Evolutionary conservation across 805 yeast genomes (phyloP), one percentile per base, ranked within the genome.

Genomic region (Starmerella sirachaensis): DNA sequence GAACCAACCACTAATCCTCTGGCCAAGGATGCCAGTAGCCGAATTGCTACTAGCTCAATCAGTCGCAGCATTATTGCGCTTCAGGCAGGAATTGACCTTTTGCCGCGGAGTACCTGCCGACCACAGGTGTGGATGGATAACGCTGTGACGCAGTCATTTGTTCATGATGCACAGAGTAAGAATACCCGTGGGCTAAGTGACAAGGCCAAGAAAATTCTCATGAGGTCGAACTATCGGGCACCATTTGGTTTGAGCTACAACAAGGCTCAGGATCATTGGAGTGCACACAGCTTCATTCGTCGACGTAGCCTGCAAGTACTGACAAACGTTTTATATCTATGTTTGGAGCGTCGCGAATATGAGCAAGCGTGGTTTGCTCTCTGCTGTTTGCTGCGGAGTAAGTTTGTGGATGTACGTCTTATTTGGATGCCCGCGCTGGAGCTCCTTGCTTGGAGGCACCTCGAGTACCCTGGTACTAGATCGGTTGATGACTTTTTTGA

Each of bases 391-490:
- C 11, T 46, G 12, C 33, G 48, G 6, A 42, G 34, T 10, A 29
- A 29, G 9, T 27, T 18, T 13, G 35, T 41, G 9, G 43, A 38
- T 10, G 25, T 41, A 20, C 32, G 43, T 4, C 20, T 40, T 12
- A n/a, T 46, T 16, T 42, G 46, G 46, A 32, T 37, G 41, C 46
- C 48, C 4, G 46, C 46, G 7, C 27, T 46, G 13, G 48, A 44
- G 33, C 28, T 46, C 12, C 40, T 45, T 7, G 38, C 44, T 4
- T 45, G 47, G 47, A 26, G 29, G 14, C 27, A 32, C 23, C 13
- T 23, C 11, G 13, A 13, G 25, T 10, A 6, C 12, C 26, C 13
- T 2, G 18, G 21, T 2, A 2, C 29, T 2, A 13, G 19, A 14
- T 18, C 44, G 10, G 37, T 41, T 6, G 36, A 30, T 4, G 36